Evolutionary conservation across 805 yeast species (phyloP).

Genomic region (Zygosaccharomyces bisporus): DNA sequence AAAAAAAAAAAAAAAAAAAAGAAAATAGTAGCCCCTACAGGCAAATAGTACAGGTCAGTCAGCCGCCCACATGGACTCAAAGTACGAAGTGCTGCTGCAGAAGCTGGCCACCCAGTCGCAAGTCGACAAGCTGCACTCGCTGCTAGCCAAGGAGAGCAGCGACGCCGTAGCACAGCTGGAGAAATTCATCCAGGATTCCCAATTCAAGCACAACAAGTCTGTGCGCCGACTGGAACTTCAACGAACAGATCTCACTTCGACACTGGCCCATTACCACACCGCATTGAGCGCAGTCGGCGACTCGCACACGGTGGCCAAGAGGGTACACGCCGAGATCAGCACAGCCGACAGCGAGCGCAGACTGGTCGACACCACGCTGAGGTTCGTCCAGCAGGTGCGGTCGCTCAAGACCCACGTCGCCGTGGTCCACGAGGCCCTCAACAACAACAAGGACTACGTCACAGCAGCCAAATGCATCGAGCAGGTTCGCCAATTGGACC

Average conservation of each 20-base stretch:
- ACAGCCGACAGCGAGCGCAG: constrained; percentile 65
- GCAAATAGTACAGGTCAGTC: too few species aligned
- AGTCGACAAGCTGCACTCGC: constrained; percentile 24
- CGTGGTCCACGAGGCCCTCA: constrained; percentile 65
- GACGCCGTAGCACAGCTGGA: constrained; percentile 19
- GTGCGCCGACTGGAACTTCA: constrained; percentile 52
- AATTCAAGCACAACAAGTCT: constrained; percentile 23
- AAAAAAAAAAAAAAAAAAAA: background rate
- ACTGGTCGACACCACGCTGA: constrained; percentile 57
- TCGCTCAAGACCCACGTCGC: constrained; percentile 61
- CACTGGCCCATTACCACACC: constrained; percentile 54
- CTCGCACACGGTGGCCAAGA: constrained; percentile 62
- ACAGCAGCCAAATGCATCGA: constrained; percentile 70
- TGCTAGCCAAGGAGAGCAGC: constrained; percentile 22
- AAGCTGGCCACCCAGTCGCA: constrained; percentile 33
- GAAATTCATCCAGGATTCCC: constrained; percentile 23
- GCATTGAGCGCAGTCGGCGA: constrained; percentile 51
- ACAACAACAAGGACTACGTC: constrained; percentile 58
- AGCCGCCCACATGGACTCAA: background rate
- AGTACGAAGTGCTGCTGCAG: constrained; percentile 25
- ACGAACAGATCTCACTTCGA: constrained; percentile 60
- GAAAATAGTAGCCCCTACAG: background rate
- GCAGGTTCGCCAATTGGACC: constrained; percentile 52
- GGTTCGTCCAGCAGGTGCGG: constrained; percentile 63
- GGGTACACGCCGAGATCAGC: constrained; percentile 66